Evolutionary conservation across 2,329 filamentous ascomycete genomes (phyloP), one percentile per base, ranked within the genome.

Genomic region (Curvularia lunata): DNA sequence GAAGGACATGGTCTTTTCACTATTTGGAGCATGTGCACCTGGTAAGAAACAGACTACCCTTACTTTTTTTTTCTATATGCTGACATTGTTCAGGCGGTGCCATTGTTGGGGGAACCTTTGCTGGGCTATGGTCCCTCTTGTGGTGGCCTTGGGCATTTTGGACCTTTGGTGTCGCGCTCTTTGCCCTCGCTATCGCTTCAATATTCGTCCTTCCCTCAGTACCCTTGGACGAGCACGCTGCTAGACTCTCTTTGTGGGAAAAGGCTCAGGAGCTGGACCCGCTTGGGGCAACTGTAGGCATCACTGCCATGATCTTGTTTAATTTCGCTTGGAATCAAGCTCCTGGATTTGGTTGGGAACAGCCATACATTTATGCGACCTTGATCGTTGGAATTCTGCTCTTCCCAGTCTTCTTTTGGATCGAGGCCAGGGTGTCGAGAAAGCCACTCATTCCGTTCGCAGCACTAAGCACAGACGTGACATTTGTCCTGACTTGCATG

Each of bases 281-380:
- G 19, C 65, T 79, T 5, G 84, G 83, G 10, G 78, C 78, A 5
- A 57, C 76, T 4, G 74, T 78, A 3, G 86, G 87, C 1, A 79
- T 89, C 18, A 76, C 78, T 0, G 82, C 82, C 0, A 76, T 90
- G 23, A 78, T 70, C 6, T 77, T 90, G 18, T 81, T 90, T 74
- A 89, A 88, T 69, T 85, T 90, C 64, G 84, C 86, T 0, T 89
- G 86, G 85, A 89, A 88, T 57, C 86, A 90, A 67, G 86, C 84
- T 0, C 82, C 85, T 0, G 78, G 85, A 0, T 83, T 81, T 1
- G 85, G 86, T 1, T 90, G 87, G 87, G 63, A 75, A 1, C 77
- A 79, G 6, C 77, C 84, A 0, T 86, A 86, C 54, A 79, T 87
- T n/a, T 83, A 84, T 57, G 76, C 83, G 0, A 75, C 84, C 0